Percentiles rank a stretch among this genome's conserved stretches.
Evolutionary conservation across 2,329 filamentous ascomycete species (phyloP).

Genomic region (Colletotrichum higginsianum): DNA sequence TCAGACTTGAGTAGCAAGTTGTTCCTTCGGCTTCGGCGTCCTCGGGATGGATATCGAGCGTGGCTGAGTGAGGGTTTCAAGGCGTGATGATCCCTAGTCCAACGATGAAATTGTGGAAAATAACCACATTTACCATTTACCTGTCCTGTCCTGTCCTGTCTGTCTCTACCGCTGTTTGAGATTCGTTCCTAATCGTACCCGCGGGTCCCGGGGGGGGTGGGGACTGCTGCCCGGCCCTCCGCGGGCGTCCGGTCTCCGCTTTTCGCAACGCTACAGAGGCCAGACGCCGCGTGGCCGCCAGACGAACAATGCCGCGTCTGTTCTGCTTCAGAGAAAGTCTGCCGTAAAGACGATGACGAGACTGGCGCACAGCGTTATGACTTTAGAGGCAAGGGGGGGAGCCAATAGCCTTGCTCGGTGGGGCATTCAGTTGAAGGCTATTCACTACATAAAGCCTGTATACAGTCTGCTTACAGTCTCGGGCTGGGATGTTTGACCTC

Average conservation of each 20-base stretch:
- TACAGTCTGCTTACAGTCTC: too few species aligned
- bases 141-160: too few species aligned
- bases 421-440: too few species aligned
- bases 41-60: not conserved
- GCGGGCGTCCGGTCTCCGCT: conserved; percentile 15
- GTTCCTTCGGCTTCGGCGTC: not conserved
- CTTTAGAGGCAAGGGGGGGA: too few species aligned
- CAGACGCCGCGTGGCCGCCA: not conserved
- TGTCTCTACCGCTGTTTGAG: not conserved
- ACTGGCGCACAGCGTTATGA: too few species aligned
- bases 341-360: too few species aligned
- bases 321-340: too few species aligned
- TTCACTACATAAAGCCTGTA: too few species aligned
- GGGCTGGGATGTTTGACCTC: too few species aligned
- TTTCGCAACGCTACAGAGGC: not conserved
- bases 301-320: not conserved
- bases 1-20: not conserved
- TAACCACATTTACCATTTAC: not conserved
- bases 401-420: too few species aligned
- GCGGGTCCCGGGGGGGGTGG: not conserved
- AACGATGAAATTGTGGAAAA: not conserved
- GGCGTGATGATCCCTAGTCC: too few species aligned
- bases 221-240: not conserved
- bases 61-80: conserved; percentile 5
- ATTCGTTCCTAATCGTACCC: not conserved